Percentiles rank a stretch among this genome's conserved stretches.
Conservation (phyloP, 2,329 filamentous ascomycete genomes). For the Cladosporium sp. region DNA sequence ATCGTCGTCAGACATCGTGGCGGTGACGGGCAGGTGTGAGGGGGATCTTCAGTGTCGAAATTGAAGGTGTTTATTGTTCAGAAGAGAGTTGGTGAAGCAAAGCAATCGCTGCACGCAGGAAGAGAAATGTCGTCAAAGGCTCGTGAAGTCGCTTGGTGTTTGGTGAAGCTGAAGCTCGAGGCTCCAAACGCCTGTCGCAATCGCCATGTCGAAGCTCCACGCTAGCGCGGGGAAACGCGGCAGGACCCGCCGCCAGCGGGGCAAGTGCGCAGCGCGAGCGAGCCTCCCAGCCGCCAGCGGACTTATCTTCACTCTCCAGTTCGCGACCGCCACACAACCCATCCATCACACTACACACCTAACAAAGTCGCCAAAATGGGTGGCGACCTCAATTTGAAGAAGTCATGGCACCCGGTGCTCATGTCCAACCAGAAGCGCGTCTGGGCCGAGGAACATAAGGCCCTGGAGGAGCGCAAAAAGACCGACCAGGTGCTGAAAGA, state of each 20-base stretch:
- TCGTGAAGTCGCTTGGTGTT: not conserved
- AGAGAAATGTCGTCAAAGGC: not conserved
- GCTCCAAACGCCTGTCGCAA: not conserved
- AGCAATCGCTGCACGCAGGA: too few species aligned
- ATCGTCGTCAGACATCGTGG: slow-evolving; percentile 72
- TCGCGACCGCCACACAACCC: slow-evolving; percentile 6
- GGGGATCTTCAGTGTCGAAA: not conserved
- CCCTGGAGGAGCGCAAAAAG: slow-evolving; percentile 88
- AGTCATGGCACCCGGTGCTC: slow-evolving; percentile 84
- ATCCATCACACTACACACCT: not conserved
- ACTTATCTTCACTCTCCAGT: not conserved
- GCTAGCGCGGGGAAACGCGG: slow-evolving; percentile 2
- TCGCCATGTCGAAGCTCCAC: not conserved
- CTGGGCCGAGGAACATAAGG: slow-evolving; percentile 86
- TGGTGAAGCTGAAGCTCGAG: not conserved
- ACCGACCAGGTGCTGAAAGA: slow-evolving; percentile 89
- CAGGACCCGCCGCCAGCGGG: not conserved
- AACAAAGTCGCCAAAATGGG: slow-evolving; percentile 59
- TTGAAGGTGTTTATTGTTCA: not conserved
- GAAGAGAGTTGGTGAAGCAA: not conserved
- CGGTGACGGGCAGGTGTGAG: slow-evolving; percentile 3
- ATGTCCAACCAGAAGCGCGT: slow-evolving; percentile 86
- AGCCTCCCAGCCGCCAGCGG: not conserved
- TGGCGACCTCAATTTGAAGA: slow-evolving; percentile 90
- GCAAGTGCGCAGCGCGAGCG: not conserved